Conservation (phyloP, 257 asterid species). For the Parsonsia alboflavescens region DNA sequence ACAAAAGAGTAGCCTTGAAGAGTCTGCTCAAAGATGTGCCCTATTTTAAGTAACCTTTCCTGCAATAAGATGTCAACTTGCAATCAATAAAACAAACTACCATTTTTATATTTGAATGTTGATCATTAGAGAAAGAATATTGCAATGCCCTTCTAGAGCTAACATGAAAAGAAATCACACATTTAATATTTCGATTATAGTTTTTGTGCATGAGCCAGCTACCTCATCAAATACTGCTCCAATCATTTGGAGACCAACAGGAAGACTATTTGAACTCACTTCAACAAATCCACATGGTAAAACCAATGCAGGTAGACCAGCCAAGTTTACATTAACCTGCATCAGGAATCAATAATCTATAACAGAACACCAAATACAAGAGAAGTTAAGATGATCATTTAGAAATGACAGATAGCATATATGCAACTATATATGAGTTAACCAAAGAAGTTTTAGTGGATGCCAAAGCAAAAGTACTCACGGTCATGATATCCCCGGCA, state of each 20-base stretch:
- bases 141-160: neutral
- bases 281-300: slow-evolving; percentile 84
- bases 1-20: slow-evolving; percentile 54
- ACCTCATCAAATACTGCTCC: slow-evolving; percentile 95
- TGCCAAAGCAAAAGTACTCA: slow-evolving; percentile 31
- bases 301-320: slow-evolving; percentile 98
- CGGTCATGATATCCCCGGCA: slow-evolving; percentile 98
- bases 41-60: slow-evolving; percentile 75
- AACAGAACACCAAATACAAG: neutral
- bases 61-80: slow-evolving; percentile 32
- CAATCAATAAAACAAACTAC: neutral
- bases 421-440: neutral
- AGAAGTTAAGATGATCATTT: neutral
- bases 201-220: neutral
- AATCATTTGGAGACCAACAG: slow-evolving; percentile 88
- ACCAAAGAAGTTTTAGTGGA: neutral
- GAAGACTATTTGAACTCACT: slow-evolving; percentile 53
- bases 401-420: neutral
- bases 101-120: neutral
- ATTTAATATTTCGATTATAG: neutral
- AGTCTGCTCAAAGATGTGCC: slow-evolving; percentile 95
- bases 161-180: neutral
- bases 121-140: neutral
- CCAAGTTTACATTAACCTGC: slow-evolving; percentile 96
- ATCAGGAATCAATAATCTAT: slow-evolving; percentile 6